Base-by-base conservation (phyloP, 2,329 filamentous ascomycete species). In the Aspergillus novoparasiticus region DNA sequence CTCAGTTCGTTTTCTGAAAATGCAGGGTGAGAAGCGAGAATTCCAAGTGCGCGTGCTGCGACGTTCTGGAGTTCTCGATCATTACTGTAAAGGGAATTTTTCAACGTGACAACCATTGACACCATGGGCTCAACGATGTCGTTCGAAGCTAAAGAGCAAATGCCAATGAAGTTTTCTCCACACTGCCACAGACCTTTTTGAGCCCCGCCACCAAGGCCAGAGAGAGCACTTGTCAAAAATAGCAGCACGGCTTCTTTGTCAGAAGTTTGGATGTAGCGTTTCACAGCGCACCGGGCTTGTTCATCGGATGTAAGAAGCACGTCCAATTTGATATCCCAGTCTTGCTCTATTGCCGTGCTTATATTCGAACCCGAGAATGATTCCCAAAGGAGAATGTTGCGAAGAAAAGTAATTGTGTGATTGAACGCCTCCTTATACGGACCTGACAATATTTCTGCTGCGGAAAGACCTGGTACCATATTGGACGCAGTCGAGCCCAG, bases 321-420 rank as follows among this genome's bases (percentile, higher is more conserved):
- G 68, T 94, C 90, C 2, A 98, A 82, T 68, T 90, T 90, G 53
- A 89, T 84, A 73, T 93, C 90, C 95, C 95, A 98, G 66, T 94
- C 91, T 53, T 90, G 88, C 68, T 94, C 90, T 28, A 93, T 76
- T 11, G 85, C 84, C 28, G 84, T 75, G 3, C 76, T 73, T 16
- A 83, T 77, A 0, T 76, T 72, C 14, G 80, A 80, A 14, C 78
- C 73, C 19, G 70, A 70, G 30, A 89, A 76, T 46, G 88, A 86
- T 71, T 87, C 80, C 67, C 85, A 82, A 41, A 90, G 78, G 4
- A 90, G 78, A 34, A 90, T 82, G 60, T 86, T 85, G 21, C 87
- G 83, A 65, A 88, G 88, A 69, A 93, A 96, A 6, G 83, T 84
- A 30, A 95, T 82, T 1, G 91, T 87, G n/a, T 89, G 80, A 0